Evolutionary conservation across 345 rosid genomes (phyloP), one percentile per base, ranked within the genome.

Genomic region (Geranium brycei): DNA sequence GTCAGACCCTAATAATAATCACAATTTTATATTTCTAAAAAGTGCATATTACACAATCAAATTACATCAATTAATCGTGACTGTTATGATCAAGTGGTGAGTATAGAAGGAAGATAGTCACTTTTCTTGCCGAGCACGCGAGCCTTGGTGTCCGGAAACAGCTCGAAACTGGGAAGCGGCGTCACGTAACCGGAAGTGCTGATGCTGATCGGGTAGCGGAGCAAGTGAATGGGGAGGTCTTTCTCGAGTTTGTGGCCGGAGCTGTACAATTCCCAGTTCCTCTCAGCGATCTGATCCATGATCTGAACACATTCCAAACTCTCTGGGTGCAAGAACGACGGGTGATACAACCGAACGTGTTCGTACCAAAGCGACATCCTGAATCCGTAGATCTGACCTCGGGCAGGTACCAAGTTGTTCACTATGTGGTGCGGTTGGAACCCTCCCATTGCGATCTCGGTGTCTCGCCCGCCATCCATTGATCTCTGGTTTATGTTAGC

Each of bases 401-500:
- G 59, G 0, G 81, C 81, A n/a, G 73, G 65, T 64, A 15, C 17
- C 0, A 7, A 1, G 5, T 18, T 31, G 1, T 71, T 59, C 16
- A 75, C 77, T 35, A 91, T 51, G 79, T 83, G 83, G 28, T 73
- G 53, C 2, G 95, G 96, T 32, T 91, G 96, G 71, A 76, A 88
- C 47, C 86, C 97, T 32, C 96, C 97, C 85, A 91, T 88, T 3
- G 93, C 95, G 0, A 91, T 85, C 76, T 88, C 97, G 0, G 96
- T 68, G 75, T 91, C 96, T 61, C 96, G 74, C 31, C 71, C 85
- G 5, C 97, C 97, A 51, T 85, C 95, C 96, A 91, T 85, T 58
- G 97, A 91, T 47, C 97, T 82, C 76, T 91, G 91, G 70, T 91
- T 91, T 60, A 91, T 85, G 78, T 91, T 91, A 4, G 97, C 93